Base-by-base conservation (phyloP, 352 stramenopile genomes). In the Detonula confervacea region DNA sequence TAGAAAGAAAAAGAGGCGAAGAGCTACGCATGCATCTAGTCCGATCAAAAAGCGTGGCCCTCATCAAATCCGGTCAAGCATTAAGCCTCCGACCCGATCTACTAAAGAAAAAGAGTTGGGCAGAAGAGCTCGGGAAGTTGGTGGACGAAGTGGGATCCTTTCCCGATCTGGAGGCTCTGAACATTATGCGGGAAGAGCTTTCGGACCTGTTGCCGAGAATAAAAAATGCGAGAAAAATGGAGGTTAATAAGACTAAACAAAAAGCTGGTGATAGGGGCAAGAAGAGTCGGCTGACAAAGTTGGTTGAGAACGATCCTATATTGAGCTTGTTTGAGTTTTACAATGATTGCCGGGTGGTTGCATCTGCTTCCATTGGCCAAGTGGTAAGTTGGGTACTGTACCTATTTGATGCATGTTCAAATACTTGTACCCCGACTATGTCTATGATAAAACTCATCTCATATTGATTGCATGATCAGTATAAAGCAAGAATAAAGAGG, bases 91-190 rank as follows among this genome's bases (percentile, higher is more conserved):
- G 93, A 69, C 89, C 90, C 47, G 93, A 96, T 77, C 69, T 96
- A 30, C 78, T 96, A 5, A 90, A 89, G 59, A 91, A 87, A 33
- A 83, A 85, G 71, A 88, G 93, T 63, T 96, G 94, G 88, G 90
- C 94, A 29, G 77, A 92, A 62, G 91, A 95, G 71, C 70, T 96
- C 16, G 87, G 87, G 29, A 96, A 95, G 63, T 70, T 96, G 33
- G 89, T 94, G 42, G 92, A 96, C 83, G 90, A 87, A 61, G 91
- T 95, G 11, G 91, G 89, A 52, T 84, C 88, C n/a, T 96, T 95
- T 83, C 76, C 83, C 29, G 93, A 95, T 75, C 60, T 87, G 14
- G 83, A 95, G 24, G 92, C 92, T 3, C 90, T 95, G 77, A 85
- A 86, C 42, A 95, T 96, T 66, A 95, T 96, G 57, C 61, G 80